These are phyloP conservation scores for Exophiala spinifera DNA, from an alignment of 2,329 filamentous ascomycete genomes.

Conservation along the genomic window DNA sequence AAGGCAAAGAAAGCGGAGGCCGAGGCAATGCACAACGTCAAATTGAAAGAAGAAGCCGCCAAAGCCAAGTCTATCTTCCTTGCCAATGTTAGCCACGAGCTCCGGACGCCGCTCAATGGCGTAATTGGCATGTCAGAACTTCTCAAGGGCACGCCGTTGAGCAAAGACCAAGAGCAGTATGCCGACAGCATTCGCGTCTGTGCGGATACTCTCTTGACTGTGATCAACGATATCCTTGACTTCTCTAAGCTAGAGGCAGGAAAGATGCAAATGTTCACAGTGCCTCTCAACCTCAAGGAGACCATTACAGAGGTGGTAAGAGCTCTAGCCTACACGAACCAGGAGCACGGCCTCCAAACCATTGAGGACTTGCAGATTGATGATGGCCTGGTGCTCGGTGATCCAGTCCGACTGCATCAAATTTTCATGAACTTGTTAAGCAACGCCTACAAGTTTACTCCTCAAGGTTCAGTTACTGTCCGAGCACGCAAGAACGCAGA, in stretches of 20 bases:
- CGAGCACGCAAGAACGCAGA: slow-evolving; percentile 38
- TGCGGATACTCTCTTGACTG: slow-evolving; percentile 42
- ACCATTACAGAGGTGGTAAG: slow-evolving; percentile 64
- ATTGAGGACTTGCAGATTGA: slow-evolving; percentile 65
- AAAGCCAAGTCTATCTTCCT: slow-evolving; percentile 50
- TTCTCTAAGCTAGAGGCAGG: slow-evolving; percentile 57
- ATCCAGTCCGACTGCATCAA: slow-evolving; percentile 72
- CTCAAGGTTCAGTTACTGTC: slow-evolving; percentile 50
- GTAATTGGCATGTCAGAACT: slow-evolving; percentile 44
- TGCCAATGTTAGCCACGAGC: slow-evolving; percentile 45
- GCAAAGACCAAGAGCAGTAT: slow-evolving; percentile 41
- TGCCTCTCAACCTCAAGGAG: slow-evolving; percentile 71
- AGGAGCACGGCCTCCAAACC: slow-evolving; percentile 58
- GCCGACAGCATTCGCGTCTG: slow-evolving; percentile 43
- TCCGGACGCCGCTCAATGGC: slow-evolving; percentile 43
- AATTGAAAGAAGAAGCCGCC: slow-evolving; percentile 64
- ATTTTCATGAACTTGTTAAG: slow-evolving; percentile 63
- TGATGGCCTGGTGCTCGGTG: slow-evolving; percentile 70
- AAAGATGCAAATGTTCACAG: slow-evolving; percentile 66
- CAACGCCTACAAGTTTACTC: slow-evolving; percentile 63
- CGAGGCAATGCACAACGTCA: slow-evolving; percentile 62
- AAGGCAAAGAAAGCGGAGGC: slow-evolving; percentile 65
- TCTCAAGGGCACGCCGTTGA: slow-evolving; percentile 38
- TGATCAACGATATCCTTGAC: slow-evolving; percentile 46
- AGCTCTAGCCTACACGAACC: slow-evolving; percentile 61